Conservation (phyloP, 495 filamentous ascomycete genomes). For the Daldinia grandis region DNA sequence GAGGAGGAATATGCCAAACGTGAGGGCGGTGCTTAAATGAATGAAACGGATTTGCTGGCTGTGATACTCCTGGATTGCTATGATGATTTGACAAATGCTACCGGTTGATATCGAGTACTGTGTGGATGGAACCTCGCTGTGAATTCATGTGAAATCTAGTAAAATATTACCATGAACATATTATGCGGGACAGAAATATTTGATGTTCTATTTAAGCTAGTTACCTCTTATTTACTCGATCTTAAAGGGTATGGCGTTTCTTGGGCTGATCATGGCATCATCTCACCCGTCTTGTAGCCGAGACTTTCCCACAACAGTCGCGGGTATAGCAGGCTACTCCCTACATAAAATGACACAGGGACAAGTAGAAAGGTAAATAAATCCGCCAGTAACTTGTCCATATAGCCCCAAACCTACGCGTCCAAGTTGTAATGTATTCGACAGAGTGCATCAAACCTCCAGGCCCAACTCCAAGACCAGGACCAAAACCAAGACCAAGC, state of each 20-base stretch:
- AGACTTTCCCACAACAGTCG: not conserved
- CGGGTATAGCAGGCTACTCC: not conserved
- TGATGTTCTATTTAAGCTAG: not conserved
- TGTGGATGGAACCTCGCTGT: not conserved
- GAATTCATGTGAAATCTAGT: not conserved
- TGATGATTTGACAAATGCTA: constrained; percentile 1
- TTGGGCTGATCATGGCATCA: not conserved
- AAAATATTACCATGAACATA: not conserved
- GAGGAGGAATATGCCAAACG: constrained; percentile 61
- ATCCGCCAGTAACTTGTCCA: not conserved
- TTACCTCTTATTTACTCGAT: not conserved
- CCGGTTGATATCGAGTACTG: not conserved
- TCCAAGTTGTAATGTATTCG: not conserved
- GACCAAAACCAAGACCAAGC: not conserved
- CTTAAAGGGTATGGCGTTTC: not conserved
- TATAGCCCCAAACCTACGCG: not conserved
- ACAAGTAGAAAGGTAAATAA: not conserved
- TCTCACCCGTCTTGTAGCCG: not conserved
- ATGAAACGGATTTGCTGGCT: not conserved
- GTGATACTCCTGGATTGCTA: not conserved
- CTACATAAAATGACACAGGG: not conserved
- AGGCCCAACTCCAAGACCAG: not conserved
- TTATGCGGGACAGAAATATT: not conserved
- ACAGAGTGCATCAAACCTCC: not conserved
- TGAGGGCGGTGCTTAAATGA: constrained; percentile 55